Evolutionary conservation across 78 protist species (phyloP).

Genomic region (slime mould (Dictyostelium discoideum)): DNA sequence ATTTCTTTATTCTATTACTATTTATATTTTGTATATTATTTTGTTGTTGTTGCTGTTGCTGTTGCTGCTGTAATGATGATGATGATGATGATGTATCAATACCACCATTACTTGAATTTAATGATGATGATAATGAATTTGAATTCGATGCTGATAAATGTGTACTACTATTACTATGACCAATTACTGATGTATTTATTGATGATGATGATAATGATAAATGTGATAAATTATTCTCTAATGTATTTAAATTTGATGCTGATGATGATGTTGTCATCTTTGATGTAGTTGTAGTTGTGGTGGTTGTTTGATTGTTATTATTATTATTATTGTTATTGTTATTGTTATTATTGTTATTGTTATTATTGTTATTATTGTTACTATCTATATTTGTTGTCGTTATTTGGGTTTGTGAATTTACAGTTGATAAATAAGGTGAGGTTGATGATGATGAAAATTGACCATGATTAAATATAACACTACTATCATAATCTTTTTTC

Average conservation of each 20-base stretch:
- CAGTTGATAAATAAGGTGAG: neutral
- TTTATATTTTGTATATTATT: conserved; percentile 17
- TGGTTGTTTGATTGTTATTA: neutral
- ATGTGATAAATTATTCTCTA: neutral
- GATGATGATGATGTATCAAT: neutral
- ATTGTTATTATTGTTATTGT: too few relatives aligned
- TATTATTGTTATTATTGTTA: neutral
- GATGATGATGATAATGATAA: conserved; percentile 3
- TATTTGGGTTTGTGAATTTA: neutral
- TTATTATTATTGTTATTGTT: too few relatives aligned
- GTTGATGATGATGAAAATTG: conserved; percentile 46
- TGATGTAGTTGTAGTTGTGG: neutral
- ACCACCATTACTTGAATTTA: conserved; percentile 45
- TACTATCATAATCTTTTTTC: conserved; percentile 58
- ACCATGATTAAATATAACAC: conserved; percentile 64
- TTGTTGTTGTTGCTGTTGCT: neutral
- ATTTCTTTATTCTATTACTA: conserved; percentile 24
- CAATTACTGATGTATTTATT: neutral
- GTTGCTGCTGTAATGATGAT: neutral
- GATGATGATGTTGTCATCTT: neutral
- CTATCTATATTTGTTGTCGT: neutral
- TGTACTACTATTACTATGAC: neutral
- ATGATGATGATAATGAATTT: conserved; percentile 11
- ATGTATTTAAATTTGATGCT: neutral
- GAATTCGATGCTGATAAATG: neutral